Base-by-base conservation (phyloP, 352 stramenopile genomes). In the Phytophthora sojae region DNA sequence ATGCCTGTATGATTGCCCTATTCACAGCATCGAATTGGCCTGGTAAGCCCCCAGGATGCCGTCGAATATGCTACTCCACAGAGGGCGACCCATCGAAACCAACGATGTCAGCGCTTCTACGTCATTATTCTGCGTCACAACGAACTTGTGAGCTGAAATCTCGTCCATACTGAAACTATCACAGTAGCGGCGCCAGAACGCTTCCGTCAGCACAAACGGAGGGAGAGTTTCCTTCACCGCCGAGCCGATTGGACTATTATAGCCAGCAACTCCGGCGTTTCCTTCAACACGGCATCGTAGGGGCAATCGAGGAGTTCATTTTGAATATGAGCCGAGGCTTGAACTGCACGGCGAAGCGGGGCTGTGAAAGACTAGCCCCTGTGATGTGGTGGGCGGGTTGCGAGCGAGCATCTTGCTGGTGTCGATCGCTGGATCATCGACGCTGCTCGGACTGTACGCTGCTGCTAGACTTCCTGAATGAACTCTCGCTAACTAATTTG, bases 221-320 rank as follows among this genome's bases (percentile, higher is more conserved):
- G 37, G 37, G 37, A 45, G 14, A 14, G 3, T n/a, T 8, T n/a
- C 37, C 37, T n/a, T 14, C 37, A 45, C 37, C 37, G 15, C 14
- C 37, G 37, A 45, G 37, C 8, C 1, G 37, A 17, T 17, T 4
- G 15, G 37, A 45, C 37, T n/a, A 5, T n/a, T 45, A 8, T n/a
- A n/a, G 37, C 11, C 15, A n/a, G 11, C 37, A 45, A 14, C 37
- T 45, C 14, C 4, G 2, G 11, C 37, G 37, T 45, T 3, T 45
- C 37, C 37, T 17, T 17, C 37, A 45, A 17, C 37, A 45, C 25
- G 2, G 25, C 37, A 45, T 45, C 37, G 37, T 45, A 45, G 11
- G 37, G 25, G 51, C 51, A 57, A 57, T 44, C 25, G 26, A 57
- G 51, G 9, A 57, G 26, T 57, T 57, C 25, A 44, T 57, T 57